Base-by-base conservation (phyloP, 495 filamentous ascomycete species). In the Daldinia bambusicola region DNA sequence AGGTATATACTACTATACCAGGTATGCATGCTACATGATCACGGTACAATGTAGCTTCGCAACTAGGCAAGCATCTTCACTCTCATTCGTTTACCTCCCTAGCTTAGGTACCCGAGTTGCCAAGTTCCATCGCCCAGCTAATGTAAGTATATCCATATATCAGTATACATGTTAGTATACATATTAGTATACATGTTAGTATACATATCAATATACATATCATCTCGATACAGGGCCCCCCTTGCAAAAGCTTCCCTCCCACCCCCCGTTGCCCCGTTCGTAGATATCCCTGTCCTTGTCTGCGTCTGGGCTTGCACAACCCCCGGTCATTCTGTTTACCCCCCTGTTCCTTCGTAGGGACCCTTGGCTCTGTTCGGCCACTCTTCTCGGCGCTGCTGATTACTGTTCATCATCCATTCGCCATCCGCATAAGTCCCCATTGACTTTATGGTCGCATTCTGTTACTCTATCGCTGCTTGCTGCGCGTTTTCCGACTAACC, bases 341-440 rank as follows among this genome's bases (percentile, higher is more conserved):
- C 70, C 70, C 65, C 63, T 71, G 38, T 53, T 61, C 61, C 64
- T 51, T 61, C 32, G 65, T 36, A 68, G 43, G 61, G 70, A 69
- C 70, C 70, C 70, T 72, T 55, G 70, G 50, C 56, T 10, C 43
- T 61, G 20, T 72, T 72, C 70, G 70, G 70, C 70, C 70, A 69
- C 70, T 72, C 60, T 72, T 43, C 60, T 72, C 70, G 70, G 70
- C 70, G 65, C 65, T 72, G 70, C 70, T 72, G 70, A 72, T 72
- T 72, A 72, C 70, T 72, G 65, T 69, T 72, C 63, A 67, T 64
- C 69, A 72, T 72, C 64, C 41, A 72, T 72, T 72, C 69, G 69
- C 69, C 69, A 67, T 72, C 55, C 40, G 55, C 55, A 38, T 64
- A 13, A 13, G 55, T 67, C 60, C 69, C 64, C 69, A 40, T 72